Evolutionary conservation across 352 stramenopile genomes (phyloP), one percentile per base, ranked within the genome.

Genomic region (Pseudoperonospora humuli): DNA sequence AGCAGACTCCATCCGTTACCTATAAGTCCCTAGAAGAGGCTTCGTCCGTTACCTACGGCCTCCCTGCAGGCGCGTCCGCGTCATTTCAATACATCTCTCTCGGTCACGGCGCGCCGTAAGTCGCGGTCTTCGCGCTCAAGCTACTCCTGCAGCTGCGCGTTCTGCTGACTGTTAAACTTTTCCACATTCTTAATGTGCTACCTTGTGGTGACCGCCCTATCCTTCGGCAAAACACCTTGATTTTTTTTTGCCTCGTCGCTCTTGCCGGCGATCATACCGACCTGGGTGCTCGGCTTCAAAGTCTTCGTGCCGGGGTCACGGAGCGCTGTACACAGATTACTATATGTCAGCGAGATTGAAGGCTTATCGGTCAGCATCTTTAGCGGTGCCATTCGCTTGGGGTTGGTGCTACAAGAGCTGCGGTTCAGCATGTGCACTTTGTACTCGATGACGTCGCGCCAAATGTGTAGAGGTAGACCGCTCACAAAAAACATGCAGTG

Each of bases 341-440:
- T 41, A 14, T 1, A 59, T 25, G 1, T 51, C 31, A 0, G n/a
- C 2, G 11, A 64, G 11, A 3, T 45, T 26, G 1, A 36, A 18
- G 24, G 11, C 4, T 5, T 19, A 2, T 24, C 36, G 1, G 48
- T 51, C 10, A 55, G 20, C 32, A 64, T 39, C 28, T 64, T 23
- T 0, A 64, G 11, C 5, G 42, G 23, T 8, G 24, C 34, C 41
- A 39, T 35, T 7, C 29, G 11, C 13, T 36, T 51, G 11, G 29
- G 15, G 10, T 69, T 73, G 0, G 46, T 31, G 0, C 38, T 45
- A 3, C 49, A 67, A 3, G 54, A 42, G 38, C 46, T 67, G 0
- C 58, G 17, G 11, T 64, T 70, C 5, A 69, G 37, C 0, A 74
- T 25, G 31, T 65, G 64, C 0, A 25, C 25, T 0, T 51, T 59